These are phyloP conservation scores for Diaporthe citri DNA, from an alignment of 2,329 filamentous ascomycete genomes.

Conservation along the genomic window DNA sequence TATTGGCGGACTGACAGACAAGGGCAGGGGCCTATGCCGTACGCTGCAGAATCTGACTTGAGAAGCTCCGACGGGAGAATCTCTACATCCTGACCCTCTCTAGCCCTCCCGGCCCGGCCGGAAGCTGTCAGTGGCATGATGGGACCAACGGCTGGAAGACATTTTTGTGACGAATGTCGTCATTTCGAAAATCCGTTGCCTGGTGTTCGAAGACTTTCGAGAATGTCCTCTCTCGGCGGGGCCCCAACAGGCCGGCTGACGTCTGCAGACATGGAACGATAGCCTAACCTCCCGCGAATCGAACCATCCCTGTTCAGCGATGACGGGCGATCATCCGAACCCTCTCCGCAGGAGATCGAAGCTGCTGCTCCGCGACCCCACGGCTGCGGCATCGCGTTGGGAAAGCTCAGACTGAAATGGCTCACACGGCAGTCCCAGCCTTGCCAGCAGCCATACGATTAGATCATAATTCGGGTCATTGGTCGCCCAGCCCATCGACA, in stretches of 20 bases:
- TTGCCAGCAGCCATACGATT: not conserved
- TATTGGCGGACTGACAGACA: slow-evolving; percentile 32
- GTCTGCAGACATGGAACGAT: slow-evolving; percentile 5
- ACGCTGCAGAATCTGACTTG: not conserved
- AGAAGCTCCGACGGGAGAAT: not conserved
- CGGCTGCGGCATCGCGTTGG: slow-evolving; percentile 15
- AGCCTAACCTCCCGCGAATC: slow-evolving; percentile 3
- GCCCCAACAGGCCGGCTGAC: not conserved
- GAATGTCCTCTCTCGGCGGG: not conserved
- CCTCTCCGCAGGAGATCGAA: slow-evolving; percentile 25
- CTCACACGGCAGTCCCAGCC: slow-evolving; percentile 1
- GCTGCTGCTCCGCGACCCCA: slow-evolving; percentile 13
- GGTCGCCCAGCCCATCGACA: not conserved
- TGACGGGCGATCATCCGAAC: slow-evolving; percentile 28
- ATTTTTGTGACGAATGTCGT: not conserved
- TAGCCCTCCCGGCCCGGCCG: slow-evolving; percentile 1
- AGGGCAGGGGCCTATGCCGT: slow-evolving; percentile 13
- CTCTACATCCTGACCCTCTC: not conserved
- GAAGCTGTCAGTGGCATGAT: not conserved
- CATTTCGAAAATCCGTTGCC: not conserved
- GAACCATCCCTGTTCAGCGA: slow-evolving; percentile 17
- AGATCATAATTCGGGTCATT: not conserved
- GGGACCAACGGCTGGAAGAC: not conserved
- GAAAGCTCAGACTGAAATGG: not conserved
- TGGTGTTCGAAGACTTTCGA: not conserved